Base-by-base conservation (phyloP, 1,284 basidiomycete species). In the Porodaedalea pini region DNA sequence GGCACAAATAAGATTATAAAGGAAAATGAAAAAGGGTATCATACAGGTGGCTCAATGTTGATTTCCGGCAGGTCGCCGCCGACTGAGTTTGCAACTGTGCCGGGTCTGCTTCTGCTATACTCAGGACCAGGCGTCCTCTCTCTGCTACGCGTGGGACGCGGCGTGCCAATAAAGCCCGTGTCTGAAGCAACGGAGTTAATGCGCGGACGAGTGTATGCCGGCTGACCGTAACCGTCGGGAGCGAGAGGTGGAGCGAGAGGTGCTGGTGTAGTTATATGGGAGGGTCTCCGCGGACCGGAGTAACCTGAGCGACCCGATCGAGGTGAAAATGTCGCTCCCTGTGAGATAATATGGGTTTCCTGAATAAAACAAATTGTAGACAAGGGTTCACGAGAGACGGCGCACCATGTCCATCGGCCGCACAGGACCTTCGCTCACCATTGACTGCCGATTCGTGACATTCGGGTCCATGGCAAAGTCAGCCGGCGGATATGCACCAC, bases 31-130 rank as follows among this genome's bases (percentile, higher is more conserved):
- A 39, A 41, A 61, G 54, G 37, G 27, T 43, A 56, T 61, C 59
- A 48, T 61, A 61, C 59, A 61, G 59, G 55, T 31, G 50, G 59
- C 32, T 47, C 43, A 43, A 61, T 61, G 25, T 39, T 53, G 41
- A 61, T 61, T 34, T 61, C 59, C 44, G 59, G 59, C 15, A 55
- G 31, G 37, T 47, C 36, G 40, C 13, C 43, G 25, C 15, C 25
- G 27, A 39, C 36, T 17, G 44, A 53, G 29, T 48, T 32, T 5
- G 56, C 25, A 29, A 19, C 37, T 17, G 51, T 23, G 27, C 27
- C 25, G 17, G 57, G 31, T n/a, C 57, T 49, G 23, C 57, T 52
- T 37, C 57, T 48, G 21, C 41, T 53, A 21, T 27, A 23, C n/a
- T 52, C 44, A 19, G 45, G 13, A n/a, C 27, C 51, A n/a, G 52